phyloP scores from a whole-genome alignment of 2,329 filamentous ascomycete species.

The Talaromyces sp. region DNA sequence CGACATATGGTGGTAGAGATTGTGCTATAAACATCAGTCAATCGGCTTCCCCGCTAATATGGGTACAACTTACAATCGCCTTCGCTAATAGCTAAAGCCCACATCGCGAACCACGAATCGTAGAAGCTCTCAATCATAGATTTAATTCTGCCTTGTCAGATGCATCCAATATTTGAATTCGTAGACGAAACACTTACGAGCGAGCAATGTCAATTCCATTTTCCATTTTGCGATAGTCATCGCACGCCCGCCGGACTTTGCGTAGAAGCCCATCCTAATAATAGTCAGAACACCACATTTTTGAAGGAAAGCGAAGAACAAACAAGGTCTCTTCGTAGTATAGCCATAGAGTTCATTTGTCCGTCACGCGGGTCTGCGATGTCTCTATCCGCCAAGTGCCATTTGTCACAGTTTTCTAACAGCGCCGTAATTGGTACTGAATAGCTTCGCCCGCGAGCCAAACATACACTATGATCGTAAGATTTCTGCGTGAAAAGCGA shows the following conservation, averaged over 20 bases:
- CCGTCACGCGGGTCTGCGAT: constrained; percentile 67
- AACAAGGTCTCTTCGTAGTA: constrained; percentile 66
- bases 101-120: constrained; percentile 63
- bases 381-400: constrained; percentile 58
- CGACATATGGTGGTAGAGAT: constrained; percentile 67
- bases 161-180: neutral
- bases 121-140: constrained; percentile 65
- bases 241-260: constrained; percentile 38
- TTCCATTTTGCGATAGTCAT: constrained; percentile 34
- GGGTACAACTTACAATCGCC: constrained; percentile 46
- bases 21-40: constrained; percentile 31
- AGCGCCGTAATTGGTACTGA: constrained; percentile 66
- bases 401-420: constrained; percentile 66
- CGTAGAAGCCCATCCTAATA: constrained; percentile 35
- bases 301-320: constrained; percentile 29
- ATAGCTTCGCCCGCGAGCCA: constrained; percentile 68
- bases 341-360: constrained; percentile 69
- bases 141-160: constrained; percentile 46
- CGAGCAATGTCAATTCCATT: constrained; percentile 36
- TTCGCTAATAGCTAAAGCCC: constrained; percentile 58
- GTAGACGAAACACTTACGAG: constrained; percentile 28
- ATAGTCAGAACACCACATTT: neutral
- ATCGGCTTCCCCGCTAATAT: neutral
- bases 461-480: constrained; percentile 54
- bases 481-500: constrained; percentile 8